phyloP scores from a whole-genome alignment of 768 basidiomycete genomes.

The Dioszegia crocea region DNA sequence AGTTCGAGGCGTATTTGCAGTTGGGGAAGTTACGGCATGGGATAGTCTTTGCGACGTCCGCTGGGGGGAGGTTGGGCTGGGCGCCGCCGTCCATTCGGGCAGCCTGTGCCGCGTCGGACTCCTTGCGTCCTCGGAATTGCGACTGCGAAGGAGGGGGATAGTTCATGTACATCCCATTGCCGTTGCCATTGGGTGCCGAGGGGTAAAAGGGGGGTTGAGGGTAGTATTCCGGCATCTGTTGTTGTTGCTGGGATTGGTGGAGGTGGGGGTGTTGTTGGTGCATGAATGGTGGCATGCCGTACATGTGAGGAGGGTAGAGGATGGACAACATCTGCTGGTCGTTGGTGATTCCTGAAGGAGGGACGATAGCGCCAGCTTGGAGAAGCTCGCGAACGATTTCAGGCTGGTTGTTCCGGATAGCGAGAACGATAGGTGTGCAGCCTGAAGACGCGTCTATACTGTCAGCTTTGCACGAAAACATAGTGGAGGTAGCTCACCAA shows the following conservation, averaged over 20 bases:
- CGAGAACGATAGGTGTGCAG: slow-evolving; percentile 47
- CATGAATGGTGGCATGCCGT: slow-evolving; percentile 40
- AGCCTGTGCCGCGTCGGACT: slow-evolving; percentile 2
- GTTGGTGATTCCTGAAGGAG: slow-evolving; percentile 44
- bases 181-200: slow-evolving; percentile 6
- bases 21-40: slow-evolving; percentile 51
- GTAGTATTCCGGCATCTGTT: slow-evolving; percentile 25
- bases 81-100: neutral
- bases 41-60: slow-evolving; percentile 49
- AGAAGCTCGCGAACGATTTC: slow-evolving; percentile 46
- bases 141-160: slow-evolving; percentile 15
- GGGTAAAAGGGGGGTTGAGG: slow-evolving; percentile 23
- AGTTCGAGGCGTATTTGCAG: slow-evolving; percentile 48
- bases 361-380: slow-evolving; percentile 45
- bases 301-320: slow-evolving; percentile 42
- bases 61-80: slow-evolving; percentile 45
- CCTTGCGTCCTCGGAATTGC: neutral
- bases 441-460: slow-evolving; percentile 40
- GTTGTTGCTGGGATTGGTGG: neutral
- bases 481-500: slow-evolving; percentile 34
- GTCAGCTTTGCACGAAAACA: slow-evolving; percentile 3
- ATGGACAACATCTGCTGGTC: slow-evolving; percentile 43
- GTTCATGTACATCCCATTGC: slow-evolving; percentile 16
- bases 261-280: slow-evolving; percentile 5
- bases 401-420: slow-evolving; percentile 42